Conservation (phyloP, 805 yeast species). For the Barnettozyma pratensis region DNA sequence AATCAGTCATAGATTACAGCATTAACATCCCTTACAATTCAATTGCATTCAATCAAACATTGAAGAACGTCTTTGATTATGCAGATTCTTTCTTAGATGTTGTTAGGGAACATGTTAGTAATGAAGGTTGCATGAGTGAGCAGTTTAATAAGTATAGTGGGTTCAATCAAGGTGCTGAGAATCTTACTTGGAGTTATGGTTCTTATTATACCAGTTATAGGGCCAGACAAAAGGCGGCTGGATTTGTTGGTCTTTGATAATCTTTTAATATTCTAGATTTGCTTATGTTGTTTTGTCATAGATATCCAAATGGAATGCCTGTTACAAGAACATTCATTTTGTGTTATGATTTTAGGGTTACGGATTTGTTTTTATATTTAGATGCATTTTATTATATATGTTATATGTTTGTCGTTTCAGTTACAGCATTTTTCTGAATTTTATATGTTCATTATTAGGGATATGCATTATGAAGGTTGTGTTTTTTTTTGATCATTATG, state of each 20-base stretch:
- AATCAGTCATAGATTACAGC: slow-evolving; percentile 1
- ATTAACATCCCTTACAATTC: slow-evolving; percentile 27
- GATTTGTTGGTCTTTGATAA: slow-evolving; percentile 14
- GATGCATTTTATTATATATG: too few relatives aligned
- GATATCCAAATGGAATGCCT: too few relatives aligned
- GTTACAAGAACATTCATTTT: too few relatives aligned
- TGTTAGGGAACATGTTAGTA: slow-evolving; percentile 53
- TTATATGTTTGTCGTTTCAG: too few relatives aligned
- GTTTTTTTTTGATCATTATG: too few relatives aligned
- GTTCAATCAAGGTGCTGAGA: slow-evolving; percentile 79
- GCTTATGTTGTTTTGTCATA: background rate
- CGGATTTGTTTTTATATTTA: too few relatives aligned
- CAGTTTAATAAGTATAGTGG: slow-evolving; percentile 82
- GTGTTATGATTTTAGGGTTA: too few relatives aligned
- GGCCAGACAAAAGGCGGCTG: slow-evolving; percentile 48
- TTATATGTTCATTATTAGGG: too few relatives aligned
- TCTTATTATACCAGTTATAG: slow-evolving; percentile 66
- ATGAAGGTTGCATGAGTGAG: slow-evolving; percentile 76
- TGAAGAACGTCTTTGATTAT: slow-evolving; percentile 43
- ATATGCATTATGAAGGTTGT: too few relatives aligned
- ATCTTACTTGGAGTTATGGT: slow-evolving; percentile 89
- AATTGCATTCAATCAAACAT: slow-evolving; percentile 40
- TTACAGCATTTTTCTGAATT: too few relatives aligned
- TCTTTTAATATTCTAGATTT: background rate
- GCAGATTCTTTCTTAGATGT: slow-evolving; percentile 65